These are phyloP conservation scores for Suillus sp. DNA, from an alignment of 768 basidiomycete species.

Conservation along the genomic window DNA sequence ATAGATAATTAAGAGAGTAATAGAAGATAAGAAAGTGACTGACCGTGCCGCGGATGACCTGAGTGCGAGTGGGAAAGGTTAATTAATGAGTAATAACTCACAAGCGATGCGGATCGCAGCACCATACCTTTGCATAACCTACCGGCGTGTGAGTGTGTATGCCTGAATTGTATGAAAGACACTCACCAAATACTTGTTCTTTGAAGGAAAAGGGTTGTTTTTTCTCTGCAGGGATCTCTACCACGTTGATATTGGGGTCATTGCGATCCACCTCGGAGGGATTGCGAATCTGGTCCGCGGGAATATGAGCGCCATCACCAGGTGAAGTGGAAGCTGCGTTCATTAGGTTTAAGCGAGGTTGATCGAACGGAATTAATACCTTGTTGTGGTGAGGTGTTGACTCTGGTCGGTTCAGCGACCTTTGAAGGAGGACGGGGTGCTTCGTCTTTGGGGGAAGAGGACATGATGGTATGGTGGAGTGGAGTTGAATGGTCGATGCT, in stretches of 20 bases:
- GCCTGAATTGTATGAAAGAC: not conserved
- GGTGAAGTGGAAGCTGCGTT: slow-evolving; percentile 37
- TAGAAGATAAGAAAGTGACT: slow-evolving; percentile 16
- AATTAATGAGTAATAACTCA: slow-evolving; percentile 11
- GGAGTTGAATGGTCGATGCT: not conserved
- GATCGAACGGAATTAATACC: slow-evolving; percentile 30
- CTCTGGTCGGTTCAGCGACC: slow-evolving; percentile 27
- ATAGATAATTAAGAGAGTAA: slow-evolving; percentile 4
- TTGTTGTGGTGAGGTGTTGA: slow-evolving; percentile 38
- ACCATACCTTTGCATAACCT: slow-evolving; percentile 35
- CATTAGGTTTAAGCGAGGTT: not conserved
- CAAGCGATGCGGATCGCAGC: not conserved
- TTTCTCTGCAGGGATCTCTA: slow-evolving; percentile 24
- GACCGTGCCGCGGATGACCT: slow-evolving; percentile 36
- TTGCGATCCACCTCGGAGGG: slow-evolving; percentile 29
- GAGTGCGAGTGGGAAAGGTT: not conserved
- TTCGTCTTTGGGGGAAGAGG: not conserved
- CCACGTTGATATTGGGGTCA: slow-evolving; percentile 29
- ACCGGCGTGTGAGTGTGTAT: not conserved
- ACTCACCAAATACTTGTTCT: slow-evolving; percentile 57
- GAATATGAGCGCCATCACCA: slow-evolving; percentile 38
- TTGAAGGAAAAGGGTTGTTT: slow-evolving; percentile 50
- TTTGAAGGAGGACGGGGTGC: slow-evolving; percentile 26
- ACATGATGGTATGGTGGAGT: not conserved
- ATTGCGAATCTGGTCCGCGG: slow-evolving; percentile 29